Conservation (phyloP, 2,329 filamentous ascomycete species). For the Colletotrichum sp. region DNA sequence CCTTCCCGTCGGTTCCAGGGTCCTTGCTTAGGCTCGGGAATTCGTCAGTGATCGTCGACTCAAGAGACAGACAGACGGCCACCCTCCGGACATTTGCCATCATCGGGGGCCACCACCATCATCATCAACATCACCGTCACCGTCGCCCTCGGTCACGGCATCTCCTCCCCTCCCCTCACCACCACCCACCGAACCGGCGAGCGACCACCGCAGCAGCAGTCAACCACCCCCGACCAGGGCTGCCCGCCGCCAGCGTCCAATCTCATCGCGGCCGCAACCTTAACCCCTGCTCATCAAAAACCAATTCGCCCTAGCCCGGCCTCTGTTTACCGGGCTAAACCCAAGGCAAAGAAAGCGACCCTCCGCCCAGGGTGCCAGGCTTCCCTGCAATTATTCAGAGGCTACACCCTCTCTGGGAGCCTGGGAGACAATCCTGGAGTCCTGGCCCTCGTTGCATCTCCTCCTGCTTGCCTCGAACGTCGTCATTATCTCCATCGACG, state of each 20-base stretch:
- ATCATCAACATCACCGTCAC: not conserved
- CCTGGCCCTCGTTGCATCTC: not conserved
- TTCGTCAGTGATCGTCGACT: constrained; percentile 8
- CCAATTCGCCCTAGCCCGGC: not conserved
- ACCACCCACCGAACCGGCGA: not conserved
- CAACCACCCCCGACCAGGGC: not conserved
- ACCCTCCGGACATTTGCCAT: constrained; percentile 1
- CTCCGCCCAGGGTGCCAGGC: not conserved
- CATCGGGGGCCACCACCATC: not conserved
- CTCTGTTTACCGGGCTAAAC: not conserved
- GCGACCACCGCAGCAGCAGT: not conserved
- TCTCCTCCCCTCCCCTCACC: not conserved
- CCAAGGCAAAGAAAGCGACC: not conserved
- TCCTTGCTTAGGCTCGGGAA: not conserved
- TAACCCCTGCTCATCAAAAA: not conserved
- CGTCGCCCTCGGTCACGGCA: not conserved
- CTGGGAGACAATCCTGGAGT: not conserved
- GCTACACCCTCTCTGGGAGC: not conserved
- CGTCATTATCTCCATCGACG: constrained; percentile 8
- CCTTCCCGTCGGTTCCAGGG: not conserved
- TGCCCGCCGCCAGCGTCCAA: not conserved
- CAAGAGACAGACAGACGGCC: constrained; percentile 16
- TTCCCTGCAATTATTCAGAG: not conserved
- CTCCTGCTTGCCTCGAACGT: constrained; percentile 4
- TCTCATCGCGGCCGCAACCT: not conserved